These are phyloP conservation scores for Fulvia fulva DNA, from an alignment of 2,329 filamentous ascomycete species.

Conservation along the genomic window DNA sequence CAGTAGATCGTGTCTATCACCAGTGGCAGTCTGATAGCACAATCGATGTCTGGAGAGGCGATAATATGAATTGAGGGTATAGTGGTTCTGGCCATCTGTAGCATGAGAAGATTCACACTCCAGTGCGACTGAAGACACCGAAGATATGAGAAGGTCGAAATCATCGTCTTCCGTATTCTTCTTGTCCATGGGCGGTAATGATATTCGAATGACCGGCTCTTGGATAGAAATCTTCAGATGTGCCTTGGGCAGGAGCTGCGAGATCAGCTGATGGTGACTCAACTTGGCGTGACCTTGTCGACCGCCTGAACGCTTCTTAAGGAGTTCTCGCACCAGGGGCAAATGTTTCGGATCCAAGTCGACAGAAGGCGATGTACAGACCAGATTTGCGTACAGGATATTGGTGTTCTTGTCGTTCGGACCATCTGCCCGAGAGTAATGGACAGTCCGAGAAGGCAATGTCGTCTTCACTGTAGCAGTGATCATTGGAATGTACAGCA, in stretches of 20 bases:
- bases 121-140: constrained; percentile 86
- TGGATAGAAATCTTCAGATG: constrained; percentile 95
- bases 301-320: constrained; percentile 44
- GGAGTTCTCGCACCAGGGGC: constrained; percentile 73
- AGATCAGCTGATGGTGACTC: constrained; percentile 64
- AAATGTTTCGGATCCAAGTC: constrained; percentile 91
- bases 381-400: constrained; percentile 91
- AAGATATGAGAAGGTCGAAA: constrained; percentile 92
- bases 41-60: constrained; percentile 81
- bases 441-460: constrained; percentile 87
- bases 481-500: constrained; percentile 94
- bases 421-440: constrained; percentile 65
- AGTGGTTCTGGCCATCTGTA: constrained; percentile 75
- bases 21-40: constrained; percentile 87
- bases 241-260: constrained; percentile 86
- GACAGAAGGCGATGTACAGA: constrained; percentile 90
- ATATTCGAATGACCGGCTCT: constrained; percentile 87
- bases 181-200: constrained; percentile 71
- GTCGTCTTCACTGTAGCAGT: constrained; percentile 94
- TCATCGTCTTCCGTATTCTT: constrained; percentile 62
- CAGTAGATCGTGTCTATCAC: constrained; percentile 79
- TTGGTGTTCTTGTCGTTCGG: constrained; percentile 85
- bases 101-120: constrained; percentile 97
- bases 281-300: constrained; percentile 5
- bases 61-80: constrained; percentile 77